Conservation (phyloP, 2,329 filamentous ascomycete genomes). For the Lachnellula cervina region DNA sequence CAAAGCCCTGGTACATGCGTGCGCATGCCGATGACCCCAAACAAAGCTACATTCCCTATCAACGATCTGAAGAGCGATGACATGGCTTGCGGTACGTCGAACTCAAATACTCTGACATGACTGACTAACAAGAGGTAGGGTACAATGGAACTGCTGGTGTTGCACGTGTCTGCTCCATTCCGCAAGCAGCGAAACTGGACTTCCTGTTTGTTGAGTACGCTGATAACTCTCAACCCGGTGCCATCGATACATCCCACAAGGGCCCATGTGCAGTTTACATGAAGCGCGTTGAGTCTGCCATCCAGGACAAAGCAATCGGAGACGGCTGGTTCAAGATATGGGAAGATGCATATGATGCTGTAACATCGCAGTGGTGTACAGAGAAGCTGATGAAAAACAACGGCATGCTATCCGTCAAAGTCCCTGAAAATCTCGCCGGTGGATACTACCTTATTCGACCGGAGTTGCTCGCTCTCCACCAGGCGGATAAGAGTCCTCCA, state of each 20-base stretch:
- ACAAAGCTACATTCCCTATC: slow-evolving; percentile 53
- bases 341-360: slow-evolving; percentile 59
- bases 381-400: slow-evolving; percentile 61
- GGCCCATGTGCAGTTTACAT: slow-evolving; percentile 71
- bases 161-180: slow-evolving; percentile 40
- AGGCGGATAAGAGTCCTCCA: slow-evolving; percentile 45
- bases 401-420: slow-evolving; percentile 56
- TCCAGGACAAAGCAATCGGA: slow-evolving; percentile 49
- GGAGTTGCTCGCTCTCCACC: slow-evolving; percentile 65
- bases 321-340: slow-evolving; percentile 76
- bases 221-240: slow-evolving; percentile 47
- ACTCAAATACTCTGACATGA: not conserved
- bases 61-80: slow-evolving; percentile 51
- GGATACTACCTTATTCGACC: slow-evolving; percentile 69
- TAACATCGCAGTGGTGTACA: slow-evolving; percentile 60
- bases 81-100: slow-evolving; percentile 64
- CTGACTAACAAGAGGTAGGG: slow-evolving; percentile 30
- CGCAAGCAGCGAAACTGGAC: slow-evolving; percentile 19
- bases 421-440: slow-evolving; percentile 56
- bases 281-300: slow-evolving; percentile 60
- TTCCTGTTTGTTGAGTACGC: slow-evolving; percentile 63
- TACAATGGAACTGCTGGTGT: slow-evolving; percentile 45
- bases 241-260: slow-evolving; percentile 57
- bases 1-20: slow-evolving; percentile 70
- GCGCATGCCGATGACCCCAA: slow-evolving; percentile 54